phyloP scores from a whole-genome alignment of 257 asterid species.

The Petunia axillaris region DNA sequence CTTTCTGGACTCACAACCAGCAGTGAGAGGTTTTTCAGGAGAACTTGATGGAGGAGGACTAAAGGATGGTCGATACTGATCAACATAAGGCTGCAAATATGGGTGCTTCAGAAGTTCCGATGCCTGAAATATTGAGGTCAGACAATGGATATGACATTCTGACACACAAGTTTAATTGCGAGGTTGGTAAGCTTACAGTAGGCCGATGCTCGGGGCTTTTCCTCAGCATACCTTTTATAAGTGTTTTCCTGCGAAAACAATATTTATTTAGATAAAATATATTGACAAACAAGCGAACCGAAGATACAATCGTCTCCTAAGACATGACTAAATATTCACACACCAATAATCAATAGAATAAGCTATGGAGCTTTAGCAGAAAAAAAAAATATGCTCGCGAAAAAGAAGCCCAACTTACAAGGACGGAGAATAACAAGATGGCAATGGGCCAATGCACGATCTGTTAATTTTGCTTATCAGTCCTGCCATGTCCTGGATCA shows the following conservation, averaged over 20 bases:
- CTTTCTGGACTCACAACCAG: constrained; percentile 45
- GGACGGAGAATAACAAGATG: constrained; percentile 91
- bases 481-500: constrained; percentile 98
- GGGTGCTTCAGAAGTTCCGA: constrained; percentile 89
- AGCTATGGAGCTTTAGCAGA: not conserved
- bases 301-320: not conserved
- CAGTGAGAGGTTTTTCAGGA: constrained; percentile 52
- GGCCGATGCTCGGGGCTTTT: constrained; percentile 98
- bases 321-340: not conserved
- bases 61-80: constrained; percentile 69
- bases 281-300: not conserved
- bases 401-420: constrained; percentile 57
- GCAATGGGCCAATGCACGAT: constrained; percentile 96
- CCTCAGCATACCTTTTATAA: constrained; percentile 95
- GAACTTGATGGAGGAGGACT: constrained; percentile 36
- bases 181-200: constrained; percentile 58
- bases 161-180: not conserved
- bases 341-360: not conserved
- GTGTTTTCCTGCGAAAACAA: constrained; percentile 63
- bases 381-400: not conserved
- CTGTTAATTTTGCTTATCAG: constrained; percentile 93
- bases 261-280: not conserved
- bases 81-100: constrained; percentile 75
- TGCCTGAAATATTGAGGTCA: constrained; percentile 59
- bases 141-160: not conserved